phyloP scores from a whole-genome alignment of 208 protist genomes.

The Trypanosoma boissoni region DNA sequence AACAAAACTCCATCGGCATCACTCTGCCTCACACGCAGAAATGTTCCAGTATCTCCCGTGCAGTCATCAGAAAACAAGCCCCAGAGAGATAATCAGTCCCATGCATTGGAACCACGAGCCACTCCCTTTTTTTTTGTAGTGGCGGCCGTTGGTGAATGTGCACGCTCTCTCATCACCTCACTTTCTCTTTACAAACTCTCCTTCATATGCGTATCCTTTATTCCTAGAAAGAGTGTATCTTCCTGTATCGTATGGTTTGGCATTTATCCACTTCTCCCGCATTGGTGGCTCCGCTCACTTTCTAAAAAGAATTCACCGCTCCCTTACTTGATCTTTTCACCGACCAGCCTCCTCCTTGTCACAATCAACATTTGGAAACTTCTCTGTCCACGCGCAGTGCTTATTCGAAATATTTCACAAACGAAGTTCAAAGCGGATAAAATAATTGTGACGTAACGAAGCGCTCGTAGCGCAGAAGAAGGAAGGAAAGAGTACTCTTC shows the following conservation, averaged over 20 bases:
- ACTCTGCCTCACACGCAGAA: conserved; percentile 46
- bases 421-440: too few relatives aligned
- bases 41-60: conserved; percentile 63
- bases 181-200: conserved; percentile 49
- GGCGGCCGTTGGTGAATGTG: conserved; percentile 62
- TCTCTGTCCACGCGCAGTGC: conserved; percentile 56
- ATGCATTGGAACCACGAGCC: conserved; percentile 74
- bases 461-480: too few relatives aligned
- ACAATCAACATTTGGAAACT: conserved; percentile 64
- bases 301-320: conserved; percentile 63
- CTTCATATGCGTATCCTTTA: conserved; percentile 68
- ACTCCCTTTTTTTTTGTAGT: conserved; percentile 83
- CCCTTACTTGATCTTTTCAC: conserved; percentile 67
- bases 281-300: conserved; percentile 50
- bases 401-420: too few relatives aligned
- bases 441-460: too few relatives aligned
- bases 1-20: conserved; percentile 56
- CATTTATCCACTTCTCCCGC: conserved; percentile 48
- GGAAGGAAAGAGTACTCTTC: too few relatives aligned
- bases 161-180: conserved; percentile 72
- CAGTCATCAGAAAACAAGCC: conserved; percentile 56
- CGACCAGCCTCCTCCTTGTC: conserved; percentile 63
- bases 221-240: conserved; percentile 41
- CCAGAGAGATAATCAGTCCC: conserved; percentile 63
- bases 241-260: conserved; percentile 58